Base-by-base conservation (phyloP, 192 early-diverging fungal species). In the Umbelopsis vinacea region DNA sequence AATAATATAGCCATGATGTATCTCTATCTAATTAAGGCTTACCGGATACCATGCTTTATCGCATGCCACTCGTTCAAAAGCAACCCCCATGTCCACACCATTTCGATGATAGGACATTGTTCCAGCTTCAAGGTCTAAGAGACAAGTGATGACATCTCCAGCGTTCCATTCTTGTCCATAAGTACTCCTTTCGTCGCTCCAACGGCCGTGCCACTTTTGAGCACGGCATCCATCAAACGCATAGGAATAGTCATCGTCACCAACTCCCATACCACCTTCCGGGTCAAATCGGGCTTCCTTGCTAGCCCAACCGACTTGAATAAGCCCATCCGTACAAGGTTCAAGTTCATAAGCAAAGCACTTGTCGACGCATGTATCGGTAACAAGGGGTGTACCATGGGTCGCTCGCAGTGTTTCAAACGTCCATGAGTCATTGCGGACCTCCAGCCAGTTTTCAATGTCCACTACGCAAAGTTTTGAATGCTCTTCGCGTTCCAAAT, bases 251-350 rank as follows among this genome's bases (percentile, higher is more conserved):
- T 53, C 68, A 71, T 90, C 82, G 73, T 91, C 89, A n/a, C 91
- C 91, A n/a, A 92, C 85, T 22, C 90, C 91, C 24, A 71, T 84
- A 24, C 91, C 91, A 23, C 83, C 87, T 67, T 92, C 88, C 6
- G 89, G 86, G 68, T 92, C 87, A 29, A 89, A 84, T 4, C 26
- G 50, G 55, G 81, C 80, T 22, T 76, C 57, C 14, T 69, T 38
- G 4, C 69, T 81, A 10, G 81, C 82, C 91, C 91, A 92, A 6
- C 91, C 91, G 38, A 92, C 67, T 76, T 92, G 91, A 45, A 92
- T 83, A 29, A 92, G 81, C 0, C 91, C 91, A 66, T 76, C 79
- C 0, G 86, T 86, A 29, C 57, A 63, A 29, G 57, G 57, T 8
- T 73, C 52, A 15, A 92, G 66, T 6, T 74, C 68, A 10, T 91